A percentile compares a stretch with the other conserved stretches of the same genome.
Conservation (phyloP, 176 grass and related monocot genomes). For the Ampelocalamus luodianensis region DNA sequence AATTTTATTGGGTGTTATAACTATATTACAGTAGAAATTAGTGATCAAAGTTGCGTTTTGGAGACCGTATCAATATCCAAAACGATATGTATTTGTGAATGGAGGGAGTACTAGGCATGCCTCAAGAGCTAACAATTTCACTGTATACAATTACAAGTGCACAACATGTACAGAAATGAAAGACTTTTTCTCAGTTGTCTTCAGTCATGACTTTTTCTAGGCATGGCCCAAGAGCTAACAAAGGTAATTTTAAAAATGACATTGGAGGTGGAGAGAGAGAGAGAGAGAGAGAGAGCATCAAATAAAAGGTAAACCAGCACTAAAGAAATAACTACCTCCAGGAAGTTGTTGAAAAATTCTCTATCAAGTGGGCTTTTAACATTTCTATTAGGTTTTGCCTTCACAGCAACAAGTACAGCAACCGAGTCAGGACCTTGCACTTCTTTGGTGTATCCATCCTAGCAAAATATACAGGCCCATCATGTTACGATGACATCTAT, state of each 20-base stretch:
- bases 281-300: neutral
- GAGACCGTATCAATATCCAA: too few species aligned
- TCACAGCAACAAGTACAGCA: constrained; percentile 55
- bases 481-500: neutral
- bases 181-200: neutral
- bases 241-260: neutral
- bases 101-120: neutral
- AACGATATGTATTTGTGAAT: too few species aligned
- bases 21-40: too few species aligned
- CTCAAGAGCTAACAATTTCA: neutral
- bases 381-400: constrained; percentile 69
- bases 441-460: constrained; percentile 91
- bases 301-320: constrained; percentile 8
- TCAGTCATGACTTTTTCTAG: neutral
- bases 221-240: neutral
- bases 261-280: neutral
- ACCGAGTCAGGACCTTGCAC: constrained; percentile 54
- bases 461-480: constrained; percentile 16
- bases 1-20: too few species aligned
- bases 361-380: constrained; percentile 51
- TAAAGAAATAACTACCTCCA: constrained; percentile 55
- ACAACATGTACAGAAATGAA: neutral
- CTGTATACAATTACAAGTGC: neutral
- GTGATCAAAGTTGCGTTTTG: too few species aligned
- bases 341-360: constrained; percentile 67